A percentile compares a stretch with the other conserved stretches of the same genome.
phyloP scores from a whole-genome alignment of 2,329 filamentous ascomycete genomes.

The Penicillium rolfsii region DNA sequence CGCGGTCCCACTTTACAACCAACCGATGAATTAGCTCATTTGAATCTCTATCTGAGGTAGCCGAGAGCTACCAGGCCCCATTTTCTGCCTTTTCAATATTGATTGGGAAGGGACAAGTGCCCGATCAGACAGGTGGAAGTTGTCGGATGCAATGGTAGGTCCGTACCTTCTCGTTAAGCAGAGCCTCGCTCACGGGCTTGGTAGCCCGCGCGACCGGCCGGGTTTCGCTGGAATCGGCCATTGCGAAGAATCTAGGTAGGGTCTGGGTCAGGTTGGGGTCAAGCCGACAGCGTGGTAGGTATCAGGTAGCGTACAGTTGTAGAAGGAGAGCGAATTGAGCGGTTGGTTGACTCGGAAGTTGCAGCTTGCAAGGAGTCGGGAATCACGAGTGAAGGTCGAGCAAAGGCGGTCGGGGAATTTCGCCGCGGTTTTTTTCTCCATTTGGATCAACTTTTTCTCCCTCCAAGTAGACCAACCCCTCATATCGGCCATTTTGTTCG shows the following conservation, averaged over 20 bases:
- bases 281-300: background rate
- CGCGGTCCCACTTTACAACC: constrained; percentile 84
- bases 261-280: constrained; percentile 19
- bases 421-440: constrained; percentile 35
- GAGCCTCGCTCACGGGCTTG: constrained; percentile 90
- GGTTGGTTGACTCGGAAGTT: constrained; percentile 19
- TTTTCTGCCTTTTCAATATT: background rate
- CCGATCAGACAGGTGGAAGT: background rate
- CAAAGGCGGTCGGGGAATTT: constrained; percentile 47
- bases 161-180: constrained; percentile 96
- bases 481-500: constrained; percentile 20
- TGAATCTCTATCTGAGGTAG: constrained; percentile 5
- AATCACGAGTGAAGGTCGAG: constrained; percentile 32
- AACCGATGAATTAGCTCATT: constrained; percentile 23
- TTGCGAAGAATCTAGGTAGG: constrained; percentile 42
- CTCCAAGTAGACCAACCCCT: constrained; percentile 17
- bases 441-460: constrained; percentile 27
- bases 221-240: constrained; percentile 61
- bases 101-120: background rate
- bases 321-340: constrained; percentile 23
- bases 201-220: constrained; percentile 65
- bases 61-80: no score
- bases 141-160: background rate
- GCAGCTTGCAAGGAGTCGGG: constrained; percentile 31
- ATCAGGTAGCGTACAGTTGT: constrained; percentile 20